Evolutionary conservation across 441 rosid genomes (phyloP).

Genomic region (Viola pubescens): DNA sequence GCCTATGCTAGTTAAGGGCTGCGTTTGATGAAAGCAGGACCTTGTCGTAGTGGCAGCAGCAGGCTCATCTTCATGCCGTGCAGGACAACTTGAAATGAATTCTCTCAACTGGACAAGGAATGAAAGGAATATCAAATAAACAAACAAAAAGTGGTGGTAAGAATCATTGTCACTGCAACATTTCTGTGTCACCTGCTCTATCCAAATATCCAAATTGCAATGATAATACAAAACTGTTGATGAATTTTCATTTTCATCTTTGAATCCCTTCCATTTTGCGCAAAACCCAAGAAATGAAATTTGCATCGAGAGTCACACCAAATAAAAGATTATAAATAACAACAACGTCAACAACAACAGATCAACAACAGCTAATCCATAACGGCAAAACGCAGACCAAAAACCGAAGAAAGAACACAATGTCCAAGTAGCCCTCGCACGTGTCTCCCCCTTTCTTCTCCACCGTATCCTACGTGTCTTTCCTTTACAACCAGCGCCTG

Average conservation of each 20-base stretch:
- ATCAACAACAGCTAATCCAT: background rate
- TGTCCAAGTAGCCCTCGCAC: constrained; percentile 14
- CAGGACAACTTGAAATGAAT: background rate
- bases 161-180: constrained; percentile 6
- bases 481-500: background rate
- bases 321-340: background rate
- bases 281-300: constrained; percentile 6
- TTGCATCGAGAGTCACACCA: background rate
- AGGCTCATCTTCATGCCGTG: background rate
- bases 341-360: background rate
- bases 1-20: too few relatives aligned
- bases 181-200: background rate
- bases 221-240: background rate
- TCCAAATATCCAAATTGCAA: constrained; percentile 1
- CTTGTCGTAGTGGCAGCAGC: background rate
- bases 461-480: constrained; percentile 11
- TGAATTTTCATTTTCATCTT: background rate
- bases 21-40: too few relatives aligned
- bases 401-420: constrained; percentile 4
- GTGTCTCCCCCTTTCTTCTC: constrained; percentile 12
- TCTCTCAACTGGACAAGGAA: background rate
- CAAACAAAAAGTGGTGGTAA: background rate
- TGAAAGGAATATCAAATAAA: background rate
- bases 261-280: background rate
- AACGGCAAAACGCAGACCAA: background rate